A percentile compares a stretch with the other conserved stretches of the same genome.
Conservation (phyloP, 306 rosid species). For the Corylus heterophylla region DNA sequence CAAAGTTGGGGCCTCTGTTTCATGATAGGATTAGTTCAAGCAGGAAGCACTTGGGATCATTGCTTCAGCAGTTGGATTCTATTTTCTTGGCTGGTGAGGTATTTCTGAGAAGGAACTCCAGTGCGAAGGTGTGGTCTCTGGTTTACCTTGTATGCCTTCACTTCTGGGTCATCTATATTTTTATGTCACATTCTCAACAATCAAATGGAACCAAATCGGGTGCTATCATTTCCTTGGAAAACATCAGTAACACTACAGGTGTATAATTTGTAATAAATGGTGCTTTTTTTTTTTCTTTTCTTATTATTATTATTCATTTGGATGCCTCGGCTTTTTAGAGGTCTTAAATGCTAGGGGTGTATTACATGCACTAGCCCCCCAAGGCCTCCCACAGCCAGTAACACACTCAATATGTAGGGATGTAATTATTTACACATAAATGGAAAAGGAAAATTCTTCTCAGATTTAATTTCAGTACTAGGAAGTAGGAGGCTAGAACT, state of each 20-base stretch:
- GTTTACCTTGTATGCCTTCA: slow-evolving; percentile 87
- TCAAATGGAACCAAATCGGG: slow-evolving; percentile 71
- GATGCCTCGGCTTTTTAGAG: slow-evolving; percentile 39
- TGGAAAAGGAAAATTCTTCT: background rate
- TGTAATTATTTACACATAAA: background rate
- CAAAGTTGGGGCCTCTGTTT: slow-evolving; percentile 64
- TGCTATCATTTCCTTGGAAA: slow-evolving; percentile 82
- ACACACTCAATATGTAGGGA: slow-evolving; percentile 21
- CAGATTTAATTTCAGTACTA: background rate
- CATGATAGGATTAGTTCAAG: slow-evolving; percentile 71
- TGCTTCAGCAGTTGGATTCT: slow-evolving; percentile 74
- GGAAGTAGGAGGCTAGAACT: no score
- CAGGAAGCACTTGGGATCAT: slow-evolving; percentile 72
- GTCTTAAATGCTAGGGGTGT: slow-evolving; percentile 33
- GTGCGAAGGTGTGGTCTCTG: slow-evolving; percentile 75
- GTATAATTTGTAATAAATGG: background rate
- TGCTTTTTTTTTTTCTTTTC: background rate
- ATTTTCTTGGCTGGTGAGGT: slow-evolving; percentile 71
- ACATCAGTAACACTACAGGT: slow-evolving; percentile 70
- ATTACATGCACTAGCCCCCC: slow-evolving; percentile 1
- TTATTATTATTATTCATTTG: background rate
- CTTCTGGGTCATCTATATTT: slow-evolving; percentile 87
- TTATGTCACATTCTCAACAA: slow-evolving; percentile 64
- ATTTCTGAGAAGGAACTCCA: slow-evolving; percentile 70
- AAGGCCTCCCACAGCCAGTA: background rate